Evolutionary conservation across 352 stramenopile genomes (phyloP).

Genomic region (Phytophthora pseudosyringae): DNA sequence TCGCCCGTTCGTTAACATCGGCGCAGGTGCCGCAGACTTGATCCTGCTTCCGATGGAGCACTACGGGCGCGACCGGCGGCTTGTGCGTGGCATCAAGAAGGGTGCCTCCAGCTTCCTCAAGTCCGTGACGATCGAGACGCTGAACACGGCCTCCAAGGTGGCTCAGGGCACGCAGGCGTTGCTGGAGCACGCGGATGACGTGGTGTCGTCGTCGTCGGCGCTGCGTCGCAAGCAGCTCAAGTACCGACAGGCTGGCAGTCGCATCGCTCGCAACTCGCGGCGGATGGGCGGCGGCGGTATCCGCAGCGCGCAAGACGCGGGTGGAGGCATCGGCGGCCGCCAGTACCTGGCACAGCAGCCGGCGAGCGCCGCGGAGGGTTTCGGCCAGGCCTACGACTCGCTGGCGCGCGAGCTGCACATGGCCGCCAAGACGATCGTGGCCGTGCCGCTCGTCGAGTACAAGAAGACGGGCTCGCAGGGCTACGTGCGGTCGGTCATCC

Average conservation of each 20-base stretch:
- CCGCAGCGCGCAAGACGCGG: conserved; percentile 69
- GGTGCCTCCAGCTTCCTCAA: conserved; percentile 89
- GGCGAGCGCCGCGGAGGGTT: conserved; percentile 78
- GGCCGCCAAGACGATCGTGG: conserved; percentile 89
- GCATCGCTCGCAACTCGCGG: conserved; percentile 82
- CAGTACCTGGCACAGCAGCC: conserved; percentile 86
- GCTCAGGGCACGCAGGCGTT: conserved; percentile 84
- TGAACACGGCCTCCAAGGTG: conserved; percentile 87
- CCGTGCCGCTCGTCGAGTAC: conserved; percentile 90
- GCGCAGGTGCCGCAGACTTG: conserved; percentile 81
- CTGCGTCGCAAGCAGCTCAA: conserved; percentile 76
- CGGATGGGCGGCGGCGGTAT: conserved; percentile 82
- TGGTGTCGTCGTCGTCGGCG: conserved; percentile 70
- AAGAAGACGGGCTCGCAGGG: conserved; percentile 90
- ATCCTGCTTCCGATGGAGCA: conserved; percentile 89
- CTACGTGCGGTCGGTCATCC: conserved; percentile 89
- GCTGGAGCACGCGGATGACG: conserved; percentile 84
- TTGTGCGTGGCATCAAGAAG: conserved; percentile 88
- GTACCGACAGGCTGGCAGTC: conserved; percentile 79
- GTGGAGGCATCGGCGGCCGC: conserved; percentile 76
- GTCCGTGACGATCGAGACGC: conserved; percentile 88
- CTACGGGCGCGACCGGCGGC: conserved; percentile 79
- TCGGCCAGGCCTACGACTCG: conserved; percentile 88
- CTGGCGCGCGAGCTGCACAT: conserved; percentile 84
- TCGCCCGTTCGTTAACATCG: conserved; percentile 88